These are phyloP conservation scores for Colletotrichum chlorophyti DNA, from an alignment of 2,329 filamentous ascomycete genomes.

Conservation along the genomic window DNA sequence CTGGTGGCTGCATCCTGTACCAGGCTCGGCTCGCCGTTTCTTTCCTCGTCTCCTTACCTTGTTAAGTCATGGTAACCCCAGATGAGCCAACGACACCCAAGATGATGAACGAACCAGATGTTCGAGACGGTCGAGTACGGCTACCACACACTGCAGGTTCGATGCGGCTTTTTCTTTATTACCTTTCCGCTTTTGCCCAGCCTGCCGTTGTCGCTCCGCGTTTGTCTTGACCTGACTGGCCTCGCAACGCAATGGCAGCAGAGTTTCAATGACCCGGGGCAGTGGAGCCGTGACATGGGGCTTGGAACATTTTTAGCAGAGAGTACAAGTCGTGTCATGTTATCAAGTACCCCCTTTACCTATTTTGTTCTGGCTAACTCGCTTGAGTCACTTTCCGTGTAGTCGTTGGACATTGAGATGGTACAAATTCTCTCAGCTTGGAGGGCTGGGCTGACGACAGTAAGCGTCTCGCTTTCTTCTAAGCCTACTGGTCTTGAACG, in stretches of 20 bases:
- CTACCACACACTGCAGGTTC: background rate
- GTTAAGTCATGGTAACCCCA: too few relatives aligned
- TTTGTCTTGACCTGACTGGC: too few relatives aligned
- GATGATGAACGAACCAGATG: background rate
- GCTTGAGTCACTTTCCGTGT: background rate
- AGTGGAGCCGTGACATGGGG: conserved; percentile 9
- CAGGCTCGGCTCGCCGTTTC: background rate
- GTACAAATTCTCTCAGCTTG: too few relatives aligned
- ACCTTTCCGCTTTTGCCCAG: background rate
- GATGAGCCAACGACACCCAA: too few relatives aligned
- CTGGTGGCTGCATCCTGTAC: background rate
- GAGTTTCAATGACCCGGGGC: background rate
- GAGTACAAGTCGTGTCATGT: background rate
- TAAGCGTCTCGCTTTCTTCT: too few relatives aligned
- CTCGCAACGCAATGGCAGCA: too few relatives aligned
- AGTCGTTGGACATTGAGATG: too few relatives aligned
- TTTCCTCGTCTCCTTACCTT: background rate
- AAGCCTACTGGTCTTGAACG: too few relatives aligned
- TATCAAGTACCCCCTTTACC: conserved; percentile 15
- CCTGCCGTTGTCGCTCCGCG: too few relatives aligned
- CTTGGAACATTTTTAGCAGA: background rate
- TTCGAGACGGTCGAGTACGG: background rate
- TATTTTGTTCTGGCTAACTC: background rate
- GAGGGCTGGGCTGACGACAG: too few relatives aligned
- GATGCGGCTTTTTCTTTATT: background rate